Base-by-base conservation (phyloP, 2,329 filamentous ascomycete species). In the Cladophialophora carrionii region DNA sequence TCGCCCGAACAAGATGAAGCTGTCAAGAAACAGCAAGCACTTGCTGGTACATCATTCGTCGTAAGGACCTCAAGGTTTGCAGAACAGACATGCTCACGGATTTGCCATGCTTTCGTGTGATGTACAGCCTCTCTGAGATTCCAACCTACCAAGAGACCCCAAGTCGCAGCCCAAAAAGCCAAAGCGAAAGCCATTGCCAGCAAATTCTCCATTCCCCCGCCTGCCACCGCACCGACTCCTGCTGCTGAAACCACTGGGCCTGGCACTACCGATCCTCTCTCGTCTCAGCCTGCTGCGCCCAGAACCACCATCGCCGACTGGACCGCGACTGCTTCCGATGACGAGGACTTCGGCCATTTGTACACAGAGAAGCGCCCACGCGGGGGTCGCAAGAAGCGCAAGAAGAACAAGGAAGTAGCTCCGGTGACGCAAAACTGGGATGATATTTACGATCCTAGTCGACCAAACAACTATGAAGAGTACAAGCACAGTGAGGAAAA, bases 401-500 rank as follows among this genome's bases (percentile, higher is more conserved):
- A 90, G 77, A 90, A 90, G 82, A 89, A 88, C 76, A 85, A 86
- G 72, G 84, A 87, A 66, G 53, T 54, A 6, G 83, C 85, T 69
- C 81, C 82, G 54, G 77, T 83, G 32, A 77, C 78, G 4, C 79
- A 83, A n/a, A 88, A 96, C 74, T 97, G 92, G 92, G 90, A 96
- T 75, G 92, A 96, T 75, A 85, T 95, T 26, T 97, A 96, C 75
- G 93, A 96, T 73, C 91, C 92, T 0, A 82, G 89, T 10, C 82
- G 90, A 46, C 92, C 93, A 8, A 96, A 91, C 48, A 92, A 88
- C 70, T 90, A 94, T 57, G 90, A 93, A 62, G 90, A 94, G 73
- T 97, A 95, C 74, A 85, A 90, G 65, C 83, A 88, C 66, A 95
- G 91, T 73, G 91, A 96, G 64, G 92, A 96, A 78, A 89, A 91